Evolutionary conservation across 2,329 filamentous ascomycete species (phyloP), one percentile per base, ranked within the genome.

Genomic region (Pseudogymnoascus sp.): DNA sequence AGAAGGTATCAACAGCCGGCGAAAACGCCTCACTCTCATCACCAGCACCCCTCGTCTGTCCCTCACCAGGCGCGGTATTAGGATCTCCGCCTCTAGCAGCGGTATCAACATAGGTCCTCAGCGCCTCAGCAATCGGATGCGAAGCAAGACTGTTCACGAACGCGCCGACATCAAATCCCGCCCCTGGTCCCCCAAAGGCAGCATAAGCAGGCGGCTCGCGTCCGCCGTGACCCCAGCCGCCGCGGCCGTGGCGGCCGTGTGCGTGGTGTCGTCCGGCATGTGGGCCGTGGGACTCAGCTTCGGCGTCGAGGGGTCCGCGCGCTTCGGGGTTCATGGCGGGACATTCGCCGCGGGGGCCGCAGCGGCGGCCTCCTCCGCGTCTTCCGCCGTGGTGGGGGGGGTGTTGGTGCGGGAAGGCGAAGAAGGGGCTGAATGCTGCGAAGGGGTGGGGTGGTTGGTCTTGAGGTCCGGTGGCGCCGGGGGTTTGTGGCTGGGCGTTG

Each of bases 1-100:
- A 82, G 77, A 93, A 94, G 65, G 92, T 76, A 71, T 95, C 90
- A 61, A 86, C 77, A n/a, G 87, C 84, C 0, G 88, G 87, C 4
- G 74, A 72, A 72, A 89, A 88, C 62, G 77, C 71, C 60, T 76
- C 73, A 38, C 69, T 69, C 18, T 68, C 66, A 35, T 66, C 64
- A 28, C 61, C 64, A 28, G 61, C 70, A 37, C 65, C 62, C 47
- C 35, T 57, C 3, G 60, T 22, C 34, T 50, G 9, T 65, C 63
- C 41, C 22, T 47, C 41, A 3, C n/a, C 41, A 28, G 41, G 22
- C 25, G 63, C 62, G n/a, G 65, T 64, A 12, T 64, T 38, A 12
- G 65, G 65, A 62, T 66, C 68, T 6, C 64, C 25, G 67, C 67
- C 62, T 25, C 34, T 61, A n/a, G 57, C 54, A 35, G 35, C 18